phyloP scores from a whole-genome alignment of 495 filamentous ascomycete genomes.

The Lasiosphaeria miniovina region DNA sequence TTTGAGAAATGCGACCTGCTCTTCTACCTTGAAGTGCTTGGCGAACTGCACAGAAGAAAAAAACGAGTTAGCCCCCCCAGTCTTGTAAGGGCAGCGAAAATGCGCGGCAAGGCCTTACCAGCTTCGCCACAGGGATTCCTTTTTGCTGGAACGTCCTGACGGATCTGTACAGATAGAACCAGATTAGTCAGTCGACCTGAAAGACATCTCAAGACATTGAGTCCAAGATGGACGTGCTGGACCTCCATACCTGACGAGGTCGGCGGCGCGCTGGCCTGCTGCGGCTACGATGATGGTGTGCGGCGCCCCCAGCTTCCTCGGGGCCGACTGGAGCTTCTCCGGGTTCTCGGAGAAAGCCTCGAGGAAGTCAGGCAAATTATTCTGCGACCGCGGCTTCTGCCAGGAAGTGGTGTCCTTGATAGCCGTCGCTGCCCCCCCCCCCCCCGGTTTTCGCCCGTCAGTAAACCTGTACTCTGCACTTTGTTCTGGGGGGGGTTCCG shows the following conservation, averaged over 20 bases:
- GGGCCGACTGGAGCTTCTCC: conserved; percentile 55
- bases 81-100: not conserved
- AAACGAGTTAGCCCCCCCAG: conserved; percentile 44
- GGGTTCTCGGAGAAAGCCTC: conserved; percentile 58
- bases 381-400: conserved; percentile 56
- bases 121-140: conserved; percentile 73
- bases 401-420: conserved; percentile 73
- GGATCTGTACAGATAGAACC: conserved; percentile 43
- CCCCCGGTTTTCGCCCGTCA: conserved; percentile 3
- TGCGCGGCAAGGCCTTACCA: conserved; percentile 40
- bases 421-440: conserved; percentile 26
- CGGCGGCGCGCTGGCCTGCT: conserved; percentile 78
- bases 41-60: conserved; percentile 64
- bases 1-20: conserved; percentile 75
- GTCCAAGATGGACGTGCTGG: not conserved
- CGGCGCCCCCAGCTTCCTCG: conserved; percentile 70
- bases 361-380: conserved; percentile 74
- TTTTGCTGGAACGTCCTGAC: conserved; percentile 76
- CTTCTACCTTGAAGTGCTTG: conserved; percentile 94
- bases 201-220: not conserved
- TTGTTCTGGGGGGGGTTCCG: not conserved
- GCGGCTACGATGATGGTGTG: conserved; percentile 80
- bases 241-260: conserved; percentile 61
- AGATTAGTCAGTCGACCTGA: conserved; percentile 2
- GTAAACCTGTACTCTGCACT: not conserved